Evolutionary conservation across 2,329 filamentous ascomycete genomes (phyloP).

Genomic region (Penicillium frequentans): DNA sequence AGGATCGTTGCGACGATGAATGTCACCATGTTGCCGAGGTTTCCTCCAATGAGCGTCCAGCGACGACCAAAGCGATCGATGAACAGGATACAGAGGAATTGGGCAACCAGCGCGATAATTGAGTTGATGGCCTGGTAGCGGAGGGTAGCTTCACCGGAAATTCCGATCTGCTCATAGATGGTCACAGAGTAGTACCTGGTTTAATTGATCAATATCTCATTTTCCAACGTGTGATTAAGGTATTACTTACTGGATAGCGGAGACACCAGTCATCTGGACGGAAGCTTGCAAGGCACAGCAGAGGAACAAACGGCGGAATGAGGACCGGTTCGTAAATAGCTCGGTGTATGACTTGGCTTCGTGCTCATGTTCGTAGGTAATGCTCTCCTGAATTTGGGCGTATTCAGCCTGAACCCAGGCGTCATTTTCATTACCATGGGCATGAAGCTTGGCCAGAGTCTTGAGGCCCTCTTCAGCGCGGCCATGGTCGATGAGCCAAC

Average conservation of each 20-base stretch:
- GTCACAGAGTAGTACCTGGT: slow-evolving; percentile 63
- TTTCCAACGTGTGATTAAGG: not conserved
- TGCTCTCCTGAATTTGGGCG: slow-evolving; percentile 66
- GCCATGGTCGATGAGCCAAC: slow-evolving; percentile 75
- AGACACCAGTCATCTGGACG: slow-evolving; percentile 75
- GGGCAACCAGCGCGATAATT: slow-evolving; percentile 67
- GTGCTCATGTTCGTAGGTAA: slow-evolving; percentile 66
- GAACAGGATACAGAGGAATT: slow-evolving; percentile 64
- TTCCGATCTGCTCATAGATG: slow-evolving; percentile 70
- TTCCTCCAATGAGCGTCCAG: slow-evolving; percentile 70
- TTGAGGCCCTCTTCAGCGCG: slow-evolving; percentile 63
- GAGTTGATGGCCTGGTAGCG: slow-evolving; percentile 76
- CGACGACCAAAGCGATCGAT: slow-evolving; percentile 70
- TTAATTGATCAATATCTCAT: not conserved
- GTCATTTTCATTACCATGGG: slow-evolving; percentile 65
- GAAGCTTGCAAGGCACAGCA: slow-evolving; percentile 69
- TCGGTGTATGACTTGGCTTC: slow-evolving; percentile 70
- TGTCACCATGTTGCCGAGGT: slow-evolving; percentile 67
- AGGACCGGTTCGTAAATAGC: slow-evolving; percentile 64
- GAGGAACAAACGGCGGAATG: slow-evolving; percentile 70
- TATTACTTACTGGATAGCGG: slow-evolving; percentile 60
- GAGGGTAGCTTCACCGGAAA: slow-evolving; percentile 63
- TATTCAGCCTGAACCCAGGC: slow-evolving; percentile 72
- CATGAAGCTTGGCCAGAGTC: slow-evolving; percentile 69
- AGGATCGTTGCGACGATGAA: slow-evolving; percentile 68